phyloP scores from a whole-genome alignment of 2,329 filamentous ascomycete species.

The Sclerotinia trifoliorum region DNA sequence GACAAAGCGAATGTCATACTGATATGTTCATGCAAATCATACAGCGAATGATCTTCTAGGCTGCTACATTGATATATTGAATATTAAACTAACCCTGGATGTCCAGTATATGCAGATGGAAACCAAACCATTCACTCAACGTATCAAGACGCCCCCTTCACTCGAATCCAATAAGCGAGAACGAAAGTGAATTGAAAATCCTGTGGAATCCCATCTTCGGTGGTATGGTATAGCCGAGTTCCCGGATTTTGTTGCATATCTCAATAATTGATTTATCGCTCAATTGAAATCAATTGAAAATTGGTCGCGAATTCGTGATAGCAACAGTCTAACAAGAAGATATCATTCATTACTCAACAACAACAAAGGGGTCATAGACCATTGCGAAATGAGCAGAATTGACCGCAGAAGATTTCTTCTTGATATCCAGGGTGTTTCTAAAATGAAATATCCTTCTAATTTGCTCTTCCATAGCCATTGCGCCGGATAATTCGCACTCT shows the following conservation, averaged over 20 bases:
- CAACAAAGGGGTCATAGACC: neutral
- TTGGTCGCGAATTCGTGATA: neutral
- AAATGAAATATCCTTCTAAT: neutral
- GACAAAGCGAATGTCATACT: neutral
- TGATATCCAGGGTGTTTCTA: neutral
- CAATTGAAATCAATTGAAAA: neutral
- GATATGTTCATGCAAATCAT: neutral
- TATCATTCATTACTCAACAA: neutral
- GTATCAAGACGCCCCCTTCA: neutral
- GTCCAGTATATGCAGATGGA: no score
- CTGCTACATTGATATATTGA: neutral
- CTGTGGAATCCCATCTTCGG: neutral
- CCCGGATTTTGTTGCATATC: neutral
- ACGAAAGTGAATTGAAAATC: neutral
- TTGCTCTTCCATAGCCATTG: neutral
- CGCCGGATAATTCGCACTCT: neutral
- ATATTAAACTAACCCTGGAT: no score
- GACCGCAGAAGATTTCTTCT: neutral
- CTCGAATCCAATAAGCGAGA: neutral
- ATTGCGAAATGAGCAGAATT: neutral
- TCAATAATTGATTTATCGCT: neutral
- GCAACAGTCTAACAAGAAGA: neutral
- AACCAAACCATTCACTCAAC: neutral
- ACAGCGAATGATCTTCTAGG: neutral
- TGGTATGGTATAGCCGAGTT: neutral